A percentile compares a stretch with the other conserved stretches of the same genome.
Evolutionary conservation across 306 rosid species (phyloP).

Genomic region (Carpinus viminea): DNA sequence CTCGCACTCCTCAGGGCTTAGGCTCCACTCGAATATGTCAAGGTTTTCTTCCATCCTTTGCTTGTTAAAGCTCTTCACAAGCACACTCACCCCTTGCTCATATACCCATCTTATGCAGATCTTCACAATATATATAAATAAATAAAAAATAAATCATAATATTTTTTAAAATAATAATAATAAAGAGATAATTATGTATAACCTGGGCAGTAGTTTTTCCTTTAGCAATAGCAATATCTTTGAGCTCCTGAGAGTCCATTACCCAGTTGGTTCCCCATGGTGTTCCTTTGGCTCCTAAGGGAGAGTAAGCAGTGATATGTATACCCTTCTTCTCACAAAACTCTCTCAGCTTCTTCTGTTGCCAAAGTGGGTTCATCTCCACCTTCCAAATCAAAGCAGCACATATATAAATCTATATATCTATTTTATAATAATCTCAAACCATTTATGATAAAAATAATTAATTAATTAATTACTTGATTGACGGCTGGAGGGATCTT

Average conservation of each 20-base stretch:
- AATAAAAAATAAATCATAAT: no score
- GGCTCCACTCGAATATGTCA: slow-evolving; percentile 21
- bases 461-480: slow-evolving; percentile 26
- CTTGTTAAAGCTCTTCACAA: slow-evolving; percentile 30
- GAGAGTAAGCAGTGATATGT: slow-evolving; percentile 7
- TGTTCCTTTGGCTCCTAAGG: slow-evolving; percentile 15
- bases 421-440: no score
- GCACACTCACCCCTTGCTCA: slow-evolving; percentile 30
- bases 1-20: slow-evolving; percentile 13
- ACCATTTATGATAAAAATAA: no score
- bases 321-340: slow-evolving; percentile 10
- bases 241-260: slow-evolving; percentile 5
- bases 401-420: no score
- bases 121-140: not conserved
- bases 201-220: slow-evolving; percentile 11
- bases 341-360: not conserved
- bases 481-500: slow-evolving; percentile 37
- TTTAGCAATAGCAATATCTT: not conserved
- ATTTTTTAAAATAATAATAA: not conserved
- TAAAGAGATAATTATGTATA: not conserved
- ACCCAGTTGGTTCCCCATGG: not conserved
- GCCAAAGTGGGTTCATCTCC: slow-evolving; percentile 8
- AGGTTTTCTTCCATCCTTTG: slow-evolving; percentile 24
- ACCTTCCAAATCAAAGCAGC: not conserved
- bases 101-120: slow-evolving; percentile 32